A percentile compares a stretch with the other conserved stretches of the same genome.
Evolutionary conservation across 176 grass and related monocot species (phyloP).

Genomic region (Triticum urartu): DNA sequence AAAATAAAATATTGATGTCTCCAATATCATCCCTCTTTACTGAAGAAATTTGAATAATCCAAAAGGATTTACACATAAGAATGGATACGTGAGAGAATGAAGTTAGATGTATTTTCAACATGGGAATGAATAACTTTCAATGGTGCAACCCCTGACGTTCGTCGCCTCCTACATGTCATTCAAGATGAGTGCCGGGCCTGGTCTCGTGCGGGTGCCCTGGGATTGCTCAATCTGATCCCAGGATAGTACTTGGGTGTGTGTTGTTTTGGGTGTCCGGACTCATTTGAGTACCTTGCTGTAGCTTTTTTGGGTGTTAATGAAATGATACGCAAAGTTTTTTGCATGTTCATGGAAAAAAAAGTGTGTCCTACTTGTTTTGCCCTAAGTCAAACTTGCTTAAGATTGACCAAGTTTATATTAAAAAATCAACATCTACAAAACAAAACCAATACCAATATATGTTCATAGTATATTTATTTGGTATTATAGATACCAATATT

Average conservation of each 20-base stretch:
- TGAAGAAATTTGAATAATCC: constrained; percentile 13
- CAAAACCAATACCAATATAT: too few species aligned
- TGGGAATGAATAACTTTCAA: background rate
- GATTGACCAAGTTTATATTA: too few species aligned
- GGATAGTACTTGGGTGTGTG: background rate
- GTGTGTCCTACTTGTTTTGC: too few species aligned
- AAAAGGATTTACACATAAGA: constrained; percentile 17
- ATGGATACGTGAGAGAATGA: background rate
- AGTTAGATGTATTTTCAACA: constrained; percentile 4
- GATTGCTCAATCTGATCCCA: background rate
- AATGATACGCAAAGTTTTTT: too few species aligned
- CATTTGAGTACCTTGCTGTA: too few species aligned
- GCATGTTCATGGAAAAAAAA: too few species aligned
- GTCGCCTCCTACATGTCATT: background rate
- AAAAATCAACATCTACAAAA: too few species aligned
- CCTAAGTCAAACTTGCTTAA: too few species aligned
- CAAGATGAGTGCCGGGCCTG: background rate
- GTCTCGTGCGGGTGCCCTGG: background rate
- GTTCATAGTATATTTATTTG: too few species aligned
- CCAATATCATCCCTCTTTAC: background rate
- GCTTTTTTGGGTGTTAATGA: too few species aligned
- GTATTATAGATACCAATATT: too few species aligned
- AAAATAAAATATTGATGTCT: constrained; percentile 4
- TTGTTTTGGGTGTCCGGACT: background rate
- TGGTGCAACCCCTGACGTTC: background rate